Evolutionary conservation across 805 yeast species (phyloP).

Genomic region (Teunomyces panamensis): DNA sequence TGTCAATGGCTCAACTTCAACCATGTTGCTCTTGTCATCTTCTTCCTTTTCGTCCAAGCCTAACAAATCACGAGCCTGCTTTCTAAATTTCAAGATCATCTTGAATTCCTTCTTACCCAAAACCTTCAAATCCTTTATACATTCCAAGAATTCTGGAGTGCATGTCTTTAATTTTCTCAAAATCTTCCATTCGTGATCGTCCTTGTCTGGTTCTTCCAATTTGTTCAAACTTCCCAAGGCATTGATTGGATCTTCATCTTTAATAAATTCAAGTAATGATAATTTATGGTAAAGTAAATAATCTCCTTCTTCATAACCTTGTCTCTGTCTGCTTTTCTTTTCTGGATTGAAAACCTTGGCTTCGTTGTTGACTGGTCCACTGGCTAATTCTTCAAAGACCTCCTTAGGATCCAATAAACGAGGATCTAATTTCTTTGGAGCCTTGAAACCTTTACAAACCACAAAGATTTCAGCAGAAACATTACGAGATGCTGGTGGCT

Average conservation of each 20-base stretch:
- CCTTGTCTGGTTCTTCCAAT: constrained; percentile 54
- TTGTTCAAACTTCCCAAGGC: constrained; percentile 71
- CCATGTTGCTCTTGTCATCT: constrained; percentile 40
- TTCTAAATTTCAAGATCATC: constrained; percentile 80
- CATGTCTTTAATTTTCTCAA: constrained; percentile 73
- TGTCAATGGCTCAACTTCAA: constrained; percentile 67
- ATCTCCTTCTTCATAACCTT: constrained; percentile 96
- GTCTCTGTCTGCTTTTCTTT: constrained; percentile 82
- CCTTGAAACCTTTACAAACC: constrained; percentile 92
- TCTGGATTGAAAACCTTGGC: constrained; percentile 95
- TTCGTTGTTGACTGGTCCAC: constrained; percentile 69
- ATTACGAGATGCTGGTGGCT: constrained; percentile 98
- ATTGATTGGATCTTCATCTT: constrained; percentile 77
- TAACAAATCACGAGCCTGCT: constrained; percentile 73
- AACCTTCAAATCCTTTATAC: constrained; percentile 88
- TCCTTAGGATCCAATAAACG: constrained; percentile 86
- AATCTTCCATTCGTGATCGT: constrained; percentile 68
- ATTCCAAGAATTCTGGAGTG: constrained; percentile 73
- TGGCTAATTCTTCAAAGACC: constrained; percentile 86
- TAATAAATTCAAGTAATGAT: constrained; percentile 78
- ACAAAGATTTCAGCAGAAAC: constrained; percentile 99
- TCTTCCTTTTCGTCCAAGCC: constrained; percentile 64
- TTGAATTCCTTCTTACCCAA: constrained; percentile 94
- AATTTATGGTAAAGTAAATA: constrained; percentile 64
- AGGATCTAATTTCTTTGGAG: constrained; percentile 94